Evolutionary conservation across 208 protist species (phyloP), one percentile per base, ranked within the genome.

Genomic region (Wallacemonas sp.): DNA sequence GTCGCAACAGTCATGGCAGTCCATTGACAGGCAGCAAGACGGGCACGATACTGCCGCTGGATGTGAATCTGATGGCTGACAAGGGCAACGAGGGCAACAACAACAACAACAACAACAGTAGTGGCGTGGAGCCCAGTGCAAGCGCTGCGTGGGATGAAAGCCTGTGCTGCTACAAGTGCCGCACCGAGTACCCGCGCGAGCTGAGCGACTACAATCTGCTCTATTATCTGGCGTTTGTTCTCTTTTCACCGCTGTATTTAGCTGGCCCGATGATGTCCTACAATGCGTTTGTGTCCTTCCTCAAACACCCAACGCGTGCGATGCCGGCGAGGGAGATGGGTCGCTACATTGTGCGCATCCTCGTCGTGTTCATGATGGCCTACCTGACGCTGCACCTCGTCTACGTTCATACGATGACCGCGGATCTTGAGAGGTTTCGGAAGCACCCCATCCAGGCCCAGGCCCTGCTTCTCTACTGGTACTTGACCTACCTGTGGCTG

Each of bases 161-260:
- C 55, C 68, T 48, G 64, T 61, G 72, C 36, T 92, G 80, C 54
- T 93, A 82, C 62, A 76, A 74, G 69, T 81, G 75, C 65, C 84
- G 71, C 74, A 84, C 74, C 61, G 81, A 82, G 70, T 86, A 61
- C 63, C 48, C 84, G 29, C 72, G 79, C 29, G 54, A 77, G 25
- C 16, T 44, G 12, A 28, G 48, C 23, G 74, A 95, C 23, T 98
- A 96, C 77, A 83, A 71, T 62, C 52, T 97, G 2, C 11, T 88
- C 2, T 64, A 85, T 54, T 97, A 91, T 72, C 52, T 94, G 63
- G 88, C 85, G 25, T 98, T 97, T 55, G 62, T 95, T 20, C 79
- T 94, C 45, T 98, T 97, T 74, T 61, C 81, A 1, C 95, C 95
- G 33, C 71, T 97, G 11, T 98, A 95, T 62, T 74, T 97, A 44